Base-by-base conservation (phyloP, 192 early-diverging fungal genomes). In the Coemansia umbellata region DNA sequence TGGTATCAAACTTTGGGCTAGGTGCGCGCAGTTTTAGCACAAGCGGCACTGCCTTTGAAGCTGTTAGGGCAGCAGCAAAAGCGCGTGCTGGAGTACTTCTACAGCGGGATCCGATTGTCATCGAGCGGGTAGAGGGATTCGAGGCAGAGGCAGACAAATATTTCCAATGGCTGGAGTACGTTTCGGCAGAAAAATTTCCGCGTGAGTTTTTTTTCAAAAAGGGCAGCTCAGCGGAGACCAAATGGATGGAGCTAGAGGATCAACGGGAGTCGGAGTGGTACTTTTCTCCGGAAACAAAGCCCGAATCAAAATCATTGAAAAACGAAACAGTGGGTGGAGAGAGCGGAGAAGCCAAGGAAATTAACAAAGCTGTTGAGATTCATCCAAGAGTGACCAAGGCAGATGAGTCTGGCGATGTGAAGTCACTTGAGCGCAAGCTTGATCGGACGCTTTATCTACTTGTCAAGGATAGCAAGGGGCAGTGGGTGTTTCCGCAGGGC, bases 401-500 rank as follows among this genome's bases (percentile, higher is more conserved):
- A 1, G 90, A 94, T 62, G 65, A 55, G 21, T 66, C 43, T 13
- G 78, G 84, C 17, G 87, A 91, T 56, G 40, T 82, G 11, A 82
- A 69, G 65, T 85, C 80, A n/a, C 63, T 92, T 55, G 87, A 95
- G 76, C 80, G 92, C 53, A 79, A 73, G 30, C 80, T 91, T 53
- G 77, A 87, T 44, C 49, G 85, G 60, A 89, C 87, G 14, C 67
- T 95, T 57, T 95, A 89, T 74, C 60, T 95, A 37, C 77, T 93
- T 47, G 87, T 93, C 15, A 88, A 87, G 62, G 81, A 80, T 52
- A 73, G 67, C 19, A 50, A 76, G 42, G 70, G 72, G 1, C 50
- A 83, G 37, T 94, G 92, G 92, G 68, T 75, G 58, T 83, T 94
- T 47, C 89, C 89, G 22, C 82, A 85, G 54, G 84, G 85, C 18